Evolutionary conservation across 495 filamentous ascomycete species (phyloP), one percentile per base, ranked within the genome.

Genomic region (Durotheca rogersii): DNA sequence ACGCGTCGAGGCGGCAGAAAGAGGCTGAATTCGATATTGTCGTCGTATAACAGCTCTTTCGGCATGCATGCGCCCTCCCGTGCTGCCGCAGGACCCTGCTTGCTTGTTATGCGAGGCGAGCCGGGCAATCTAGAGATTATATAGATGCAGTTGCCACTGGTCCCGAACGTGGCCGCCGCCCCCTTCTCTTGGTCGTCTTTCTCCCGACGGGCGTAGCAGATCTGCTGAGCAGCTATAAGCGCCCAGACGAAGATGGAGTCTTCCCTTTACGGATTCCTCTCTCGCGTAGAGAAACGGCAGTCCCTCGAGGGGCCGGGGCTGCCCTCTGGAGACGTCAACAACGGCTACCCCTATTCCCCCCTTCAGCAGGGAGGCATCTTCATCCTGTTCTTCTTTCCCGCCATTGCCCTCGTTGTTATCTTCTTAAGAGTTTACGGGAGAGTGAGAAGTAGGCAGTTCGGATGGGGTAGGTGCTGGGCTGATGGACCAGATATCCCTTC

Each of bases 381-480:
- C 42, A 54, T 66, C 19, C 29, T 63, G 11, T 57, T 66, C 50
- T 66, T 59, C 30, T 66, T 63, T 31, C 63, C 63, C 1, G 35
- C 47, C 6, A 30, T 61, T 23, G 55, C 63, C 3, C 29, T 59
- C 11, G 12, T 59, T 11, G 51, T 66, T 12, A 46, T 66, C 1
- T 36, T 39, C 5, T 56, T 66, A n/a, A 52, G 63, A 11, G 40
- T 64, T 16, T 66, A 64, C 31, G 57, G 58, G n/a, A 56, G 64
- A 42, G 38, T 53, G 2, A 61, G 37, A 30, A 64, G 54, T 14
- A 66, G 57, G 30, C 66, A 72, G 46, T 69, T 75, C 31, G 70
- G 65, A 19, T 60, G 47, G 49, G 64, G 67, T 70, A 45, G 56
- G 63, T 52, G 16, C 18, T 19, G 4, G 11, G 34, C 21, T 30